A percentile compares a stretch with the other conserved stretches of the same genome.
Evolutionary conservation across 192 early-diverging fungal genomes (phyloP).

Genomic region (Backusella morwellensis): DNA sequence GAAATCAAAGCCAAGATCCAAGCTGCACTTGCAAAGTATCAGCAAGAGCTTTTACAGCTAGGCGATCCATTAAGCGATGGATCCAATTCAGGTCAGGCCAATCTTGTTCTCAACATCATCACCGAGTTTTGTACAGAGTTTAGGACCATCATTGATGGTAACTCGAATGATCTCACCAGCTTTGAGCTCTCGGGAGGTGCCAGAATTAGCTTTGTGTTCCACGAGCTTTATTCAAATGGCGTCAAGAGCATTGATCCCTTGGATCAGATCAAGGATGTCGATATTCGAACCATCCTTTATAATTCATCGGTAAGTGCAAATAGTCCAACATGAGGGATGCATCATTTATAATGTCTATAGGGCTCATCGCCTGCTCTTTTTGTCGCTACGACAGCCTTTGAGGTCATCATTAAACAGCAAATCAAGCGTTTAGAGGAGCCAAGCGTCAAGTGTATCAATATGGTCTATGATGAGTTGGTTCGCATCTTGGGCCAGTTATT

Average conservation of each 20-base stretch:
- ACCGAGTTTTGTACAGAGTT: conserved; percentile 99
- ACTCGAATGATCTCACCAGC: conserved; percentile 90
- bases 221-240: conserved; percentile 92
- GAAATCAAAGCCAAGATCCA: conserved; percentile 99
- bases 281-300: conserved; percentile 98
- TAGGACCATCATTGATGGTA: conserved; percentile 94
- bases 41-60: conserved; percentile 80
- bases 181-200: conserved; percentile 98
- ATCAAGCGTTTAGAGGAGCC: conserved; percentile 99
- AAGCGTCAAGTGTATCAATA: conserved; percentile 88
- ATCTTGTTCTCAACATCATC: conserved; percentile 94
- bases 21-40: conserved; percentile 80
- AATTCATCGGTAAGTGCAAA: conserved; percentile 77
- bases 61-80: conserved; percentile 91
- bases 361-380: conserved; percentile 97
- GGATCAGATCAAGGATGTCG: conserved; percentile 98
- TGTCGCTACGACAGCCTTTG: conserved; percentile 97
- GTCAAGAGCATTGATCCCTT: conserved; percentile 96
- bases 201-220: conserved; percentile 99
- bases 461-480: conserved; percentile 98
- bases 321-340: background rate
- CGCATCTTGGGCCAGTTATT: conserved; percentile 93
- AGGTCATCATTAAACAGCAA: conserved; percentile 98
- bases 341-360: conserved; percentile 23
- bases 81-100: conserved; percentile 67